These are phyloP conservation scores for Cicer judaicum DNA, from an alignment of 306 rosid species.

Conservation along the genomic window DNA sequence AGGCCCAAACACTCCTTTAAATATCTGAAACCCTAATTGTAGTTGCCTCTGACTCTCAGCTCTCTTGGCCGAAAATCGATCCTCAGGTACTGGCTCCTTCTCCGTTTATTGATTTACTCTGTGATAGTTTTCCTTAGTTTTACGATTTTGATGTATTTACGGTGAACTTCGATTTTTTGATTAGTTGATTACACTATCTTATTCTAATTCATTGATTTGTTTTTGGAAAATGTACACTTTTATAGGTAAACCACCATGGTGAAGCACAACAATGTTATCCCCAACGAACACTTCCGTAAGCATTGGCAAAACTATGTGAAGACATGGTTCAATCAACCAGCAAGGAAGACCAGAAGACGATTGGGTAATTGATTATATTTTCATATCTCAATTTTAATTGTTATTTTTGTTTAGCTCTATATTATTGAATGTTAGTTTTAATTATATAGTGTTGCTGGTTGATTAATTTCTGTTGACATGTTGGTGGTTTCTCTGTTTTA, in stretches of 20 bases:
- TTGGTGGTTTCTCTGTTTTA: constrained; percentile 12
- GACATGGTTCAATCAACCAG: constrained; percentile 80
- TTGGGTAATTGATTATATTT: constrained; percentile 42
- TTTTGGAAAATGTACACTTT: too few relatives aligned
- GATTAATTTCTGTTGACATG: background rate
- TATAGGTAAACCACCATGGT: constrained; percentile 58
- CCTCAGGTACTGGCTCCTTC: too few relatives aligned
- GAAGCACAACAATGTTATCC: constrained; percentile 75
- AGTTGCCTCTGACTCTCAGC: too few relatives aligned
- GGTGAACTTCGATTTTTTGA: too few relatives aligned
- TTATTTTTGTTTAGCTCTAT: background rate
- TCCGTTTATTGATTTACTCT: too few relatives aligned
- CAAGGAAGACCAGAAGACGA: constrained; percentile 66
- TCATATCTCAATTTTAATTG: background rate
- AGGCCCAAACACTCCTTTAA: too few relatives aligned
- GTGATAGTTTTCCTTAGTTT: too few relatives aligned
- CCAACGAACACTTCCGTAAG: constrained; percentile 67
- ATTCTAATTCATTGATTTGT: too few relatives aligned
- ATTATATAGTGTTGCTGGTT: background rate
- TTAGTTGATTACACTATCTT: too few relatives aligned
- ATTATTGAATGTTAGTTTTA: background rate
- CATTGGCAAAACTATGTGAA: constrained; percentile 72
- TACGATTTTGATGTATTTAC: too few relatives aligned
- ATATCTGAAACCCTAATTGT: too few relatives aligned
- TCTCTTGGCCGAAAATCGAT: too few relatives aligned